Base-by-base conservation (phyloP, 1,284 basidiomycete genomes). In the Cryptococcus wingfieldii region DNA sequence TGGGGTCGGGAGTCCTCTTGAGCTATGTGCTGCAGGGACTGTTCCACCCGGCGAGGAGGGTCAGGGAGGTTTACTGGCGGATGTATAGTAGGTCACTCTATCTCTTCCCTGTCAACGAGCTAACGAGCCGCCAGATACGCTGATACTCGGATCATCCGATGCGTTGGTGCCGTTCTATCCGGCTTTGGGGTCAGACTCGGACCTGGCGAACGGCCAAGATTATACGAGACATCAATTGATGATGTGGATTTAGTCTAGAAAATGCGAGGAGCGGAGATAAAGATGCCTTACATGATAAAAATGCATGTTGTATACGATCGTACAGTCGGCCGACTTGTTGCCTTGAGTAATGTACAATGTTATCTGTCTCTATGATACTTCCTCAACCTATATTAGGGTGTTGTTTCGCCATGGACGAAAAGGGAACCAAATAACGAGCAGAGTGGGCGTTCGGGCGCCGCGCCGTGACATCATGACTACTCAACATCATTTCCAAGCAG, bases 81-180 rank as follows among this genome's bases (percentile, higher is more conserved):
- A 80, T 94, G 63, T 97, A 96, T 79, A 97, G 91, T 75, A 84
- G 71, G 73, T 71, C 16, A 4, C 13, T 5, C 9, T 27, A 14
- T 39, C 16, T 49, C 47, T 47, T 61, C 64, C 51, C 56, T 16
- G 9, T 25, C 4, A 28, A 41, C 31, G 41, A 5, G 25, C 25
- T 16, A 34, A 7, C 19, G 8, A 14, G 10, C 25, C 23, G 16
- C 43, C 59, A 75, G 72, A 77, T 63, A 77, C 90, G 6, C 79
- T 93, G 39, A 91, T 95, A 71, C 83, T 96, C 16, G 92, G 94
- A 45, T 87, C 92, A 1, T 78, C 85, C 47, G 93, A 97, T 70
- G 86, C 90, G 8, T 82, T 98, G 76, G 93, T 97, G 4, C 92
- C 77, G n/a, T 97, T 94, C 80, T 97, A 94, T 75, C 94, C 95